These are phyloP conservation scores for Tetrapisispora phaffii DNA, from an alignment of 805 yeast genomes.

Conservation along the genomic window DNA sequence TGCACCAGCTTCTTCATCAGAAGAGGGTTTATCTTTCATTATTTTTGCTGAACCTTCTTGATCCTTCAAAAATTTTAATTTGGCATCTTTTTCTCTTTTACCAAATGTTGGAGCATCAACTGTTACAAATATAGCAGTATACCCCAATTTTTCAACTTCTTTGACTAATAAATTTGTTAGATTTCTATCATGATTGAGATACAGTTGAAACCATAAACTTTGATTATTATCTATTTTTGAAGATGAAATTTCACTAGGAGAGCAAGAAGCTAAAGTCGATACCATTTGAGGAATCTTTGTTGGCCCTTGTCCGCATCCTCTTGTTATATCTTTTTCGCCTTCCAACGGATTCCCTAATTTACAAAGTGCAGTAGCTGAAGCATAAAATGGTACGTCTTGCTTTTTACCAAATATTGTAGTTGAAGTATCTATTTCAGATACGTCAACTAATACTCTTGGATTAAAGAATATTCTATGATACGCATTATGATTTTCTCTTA, in stretches of 20 bases:
- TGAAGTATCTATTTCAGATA: conserved; percentile 55
- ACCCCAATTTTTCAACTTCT: conserved; percentile 63
- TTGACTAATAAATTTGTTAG: conserved; percentile 51
- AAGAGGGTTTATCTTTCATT: conserved; percentile 40
- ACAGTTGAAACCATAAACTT: conserved; percentile 81
- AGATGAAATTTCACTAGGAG: conserved; percentile 75
- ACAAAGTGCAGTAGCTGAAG: conserved; percentile 87
- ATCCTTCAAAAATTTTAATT: conserved; percentile 46
- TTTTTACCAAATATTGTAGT: conserved; percentile 69
- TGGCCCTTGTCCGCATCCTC: conserved; percentile 65
- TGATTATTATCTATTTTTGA: conserved; percentile 52
- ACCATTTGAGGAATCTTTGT: conserved; percentile 70
- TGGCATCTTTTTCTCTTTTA: conserved; percentile 80
- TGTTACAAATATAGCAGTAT: conserved; percentile 76
- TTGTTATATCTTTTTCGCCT: conserved; percentile 80
- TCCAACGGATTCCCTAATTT: conserved; percentile 78
- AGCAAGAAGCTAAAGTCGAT: conserved; percentile 82
- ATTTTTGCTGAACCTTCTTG: conserved; percentile 24
- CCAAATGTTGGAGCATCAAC: conserved; percentile 92
- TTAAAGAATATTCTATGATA: conserved; percentile 81
- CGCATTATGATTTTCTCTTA: conserved; percentile 85
- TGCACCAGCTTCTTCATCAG: conserved; percentile 56
- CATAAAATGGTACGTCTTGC: conserved; percentile 71
- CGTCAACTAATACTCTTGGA: conserved; percentile 77
- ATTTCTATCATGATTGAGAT: conserved; percentile 70